These are phyloP conservation scores for Biscutella laevigata DNA, from an alignment of 441 rosid species.

Conservation along the genomic window DNA sequence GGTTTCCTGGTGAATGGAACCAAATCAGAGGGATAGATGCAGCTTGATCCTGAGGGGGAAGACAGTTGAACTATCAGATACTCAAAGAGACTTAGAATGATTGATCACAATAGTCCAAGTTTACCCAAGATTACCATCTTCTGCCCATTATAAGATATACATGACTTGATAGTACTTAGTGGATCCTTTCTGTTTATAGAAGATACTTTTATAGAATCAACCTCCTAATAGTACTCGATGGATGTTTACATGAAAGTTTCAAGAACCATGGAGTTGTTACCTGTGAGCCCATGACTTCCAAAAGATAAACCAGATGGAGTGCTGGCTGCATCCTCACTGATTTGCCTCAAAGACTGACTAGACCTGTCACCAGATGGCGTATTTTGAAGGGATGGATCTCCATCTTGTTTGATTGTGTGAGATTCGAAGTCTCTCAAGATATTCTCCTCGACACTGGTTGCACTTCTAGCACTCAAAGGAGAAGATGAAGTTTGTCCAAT, in stretches of 20 bases:
- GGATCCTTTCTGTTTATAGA: background rate
- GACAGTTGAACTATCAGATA: constrained; percentile 9
- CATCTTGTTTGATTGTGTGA: constrained; percentile 37
- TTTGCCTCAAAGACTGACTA: constrained; percentile 37
- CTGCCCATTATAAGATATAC: constrained; percentile 2
- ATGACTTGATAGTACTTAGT: background rate
- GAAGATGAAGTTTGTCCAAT: constrained; percentile 38
- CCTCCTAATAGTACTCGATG: constrained; percentile 1
- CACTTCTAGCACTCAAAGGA: constrained; percentile 41
- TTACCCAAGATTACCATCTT: background rate
- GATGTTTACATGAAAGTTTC: constrained; percentile 4
- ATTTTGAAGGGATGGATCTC: constrained; percentile 33
- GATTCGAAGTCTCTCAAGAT: constrained; percentile 44
- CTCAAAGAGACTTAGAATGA: background rate
- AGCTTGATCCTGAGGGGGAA: constrained; percentile 59
- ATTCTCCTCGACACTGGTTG: constrained; percentile 37
- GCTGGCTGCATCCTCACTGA: constrained; percentile 40
- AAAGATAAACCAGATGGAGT: constrained; percentile 47
- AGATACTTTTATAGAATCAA: background rate
- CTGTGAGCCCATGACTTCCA: constrained; percentile 71
- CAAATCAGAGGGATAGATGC: constrained; percentile 75
- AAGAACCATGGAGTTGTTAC: constrained; percentile 30
- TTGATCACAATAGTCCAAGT: constrained; percentile 1
- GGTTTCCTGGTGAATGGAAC: constrained; percentile 91
- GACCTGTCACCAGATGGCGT: constrained; percentile 35